Evolutionary conservation across 768 basidiomycete genomes (phyloP), one percentile per base, ranked within the genome.

Genomic region (Serendipita sp.): DNA sequence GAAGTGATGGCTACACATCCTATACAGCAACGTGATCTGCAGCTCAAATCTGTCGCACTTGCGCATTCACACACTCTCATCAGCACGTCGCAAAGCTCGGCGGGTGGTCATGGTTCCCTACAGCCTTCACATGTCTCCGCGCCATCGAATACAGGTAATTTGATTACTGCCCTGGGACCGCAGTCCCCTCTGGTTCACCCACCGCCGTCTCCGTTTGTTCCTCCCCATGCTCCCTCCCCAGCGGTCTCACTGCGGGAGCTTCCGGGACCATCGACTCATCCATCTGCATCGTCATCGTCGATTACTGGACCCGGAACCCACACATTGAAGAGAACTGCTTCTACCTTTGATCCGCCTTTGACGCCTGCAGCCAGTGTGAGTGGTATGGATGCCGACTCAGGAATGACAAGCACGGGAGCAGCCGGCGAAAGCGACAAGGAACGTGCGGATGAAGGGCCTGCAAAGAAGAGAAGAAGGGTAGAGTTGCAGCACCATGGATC

Each of bases 21-120:
- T 68, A 93, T 86, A 1, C 94, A 97, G 71, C 94, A 94, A 72
- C 88, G 90, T 66, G 83, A 88, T 3, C 81, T 95, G 18, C 94
- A 95, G 73, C 78, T 96, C 35, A 89, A 92, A 70, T 88, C 88
- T 41, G 92, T 96, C 65, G 93, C 93, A 1, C 87, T 90, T 70
- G 83, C 88, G 66, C 85, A 91, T 70, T 86, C 83, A 2, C 81
- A 88, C 44, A 83, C 85, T 2, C 76, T 86, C 51, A 80, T 81
- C 0, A 69, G 69, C 47, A 67, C 74, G 73, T 41, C 41, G 41
- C 41, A 41, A 13, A 41, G 41, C 41, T 41, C 41, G 41, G 13
- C 41, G 13, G 13, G 41, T 41, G 41, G 41, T 13, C 41, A 41
- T 13, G 13, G 41, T 13, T 41, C 41, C 41, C 41, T 41, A 13